phyloP scores from a whole-genome alignment of 1,284 basidiomycete species.

The Apiotrichum mycotoxinovorans region DNA sequence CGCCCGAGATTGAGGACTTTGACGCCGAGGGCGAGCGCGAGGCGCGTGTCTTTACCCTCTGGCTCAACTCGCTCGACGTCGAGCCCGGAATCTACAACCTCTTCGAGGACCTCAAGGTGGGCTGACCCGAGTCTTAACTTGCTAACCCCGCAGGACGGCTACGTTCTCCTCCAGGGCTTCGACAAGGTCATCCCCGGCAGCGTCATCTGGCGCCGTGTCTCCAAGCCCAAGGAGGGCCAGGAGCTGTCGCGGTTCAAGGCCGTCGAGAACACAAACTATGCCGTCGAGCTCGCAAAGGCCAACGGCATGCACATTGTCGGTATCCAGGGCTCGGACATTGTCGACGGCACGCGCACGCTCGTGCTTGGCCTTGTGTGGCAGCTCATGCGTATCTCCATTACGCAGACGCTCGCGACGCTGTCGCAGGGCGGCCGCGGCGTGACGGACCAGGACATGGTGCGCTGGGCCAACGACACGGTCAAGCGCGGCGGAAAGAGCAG shows the following conservation, averaged over 20 bases:
- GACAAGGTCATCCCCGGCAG: conserved; percentile 91
- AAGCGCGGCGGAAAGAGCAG: conserved; percentile 65
- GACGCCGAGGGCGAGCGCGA: conserved; percentile 98
- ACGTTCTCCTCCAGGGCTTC: conserved; percentile 89
- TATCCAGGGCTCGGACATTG: conserved; percentile 96
- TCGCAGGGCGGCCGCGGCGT: conserved; percentile 72
- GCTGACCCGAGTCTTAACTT: conserved; percentile 3
- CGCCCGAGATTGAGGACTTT: conserved; percentile 84
- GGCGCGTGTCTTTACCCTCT: conserved; percentile 94
- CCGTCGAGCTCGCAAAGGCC: conserved; percentile 84
- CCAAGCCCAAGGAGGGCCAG: conserved; percentile 82
- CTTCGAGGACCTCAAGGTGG: conserved; percentile 85
- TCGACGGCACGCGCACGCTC: conserved; percentile 84
- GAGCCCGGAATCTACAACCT: conserved; percentile 95
- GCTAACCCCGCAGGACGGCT: conserved; percentile 59
- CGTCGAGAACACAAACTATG: conserved; percentile 98
- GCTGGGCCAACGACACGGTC: conserved; percentile 91
- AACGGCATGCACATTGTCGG: conserved; percentile 95
- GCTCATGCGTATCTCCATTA: conserved; percentile 85
- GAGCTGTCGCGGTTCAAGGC: conserved; percentile 91
- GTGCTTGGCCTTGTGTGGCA: conserved; percentile 98
- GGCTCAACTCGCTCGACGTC: conserved; percentile 95
- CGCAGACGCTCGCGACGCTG: conserved; percentile 79
- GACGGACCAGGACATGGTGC: conserved; percentile 88
- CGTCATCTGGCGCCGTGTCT: conserved; percentile 90